These are phyloP conservation scores for Dendrobium chrysotoxum DNA, from an alignment of 106 monocot species.

Conservation along the genomic window DNA sequence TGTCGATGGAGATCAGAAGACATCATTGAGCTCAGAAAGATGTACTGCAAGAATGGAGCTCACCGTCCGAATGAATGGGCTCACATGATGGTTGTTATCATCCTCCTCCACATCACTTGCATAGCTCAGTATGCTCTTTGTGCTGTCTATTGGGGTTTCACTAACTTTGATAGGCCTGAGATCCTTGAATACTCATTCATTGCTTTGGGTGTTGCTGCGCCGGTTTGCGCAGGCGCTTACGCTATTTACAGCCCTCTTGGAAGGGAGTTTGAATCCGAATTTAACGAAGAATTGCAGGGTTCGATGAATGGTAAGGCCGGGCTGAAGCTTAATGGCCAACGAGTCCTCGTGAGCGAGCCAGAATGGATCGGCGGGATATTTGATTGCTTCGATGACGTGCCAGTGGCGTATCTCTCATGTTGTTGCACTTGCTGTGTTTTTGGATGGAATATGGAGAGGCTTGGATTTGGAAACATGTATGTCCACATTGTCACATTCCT, in stretches of 20 bases:
- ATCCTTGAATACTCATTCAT: conserved; percentile 39
- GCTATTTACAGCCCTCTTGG: conserved; percentile 59
- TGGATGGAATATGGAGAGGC: conserved; percentile 55
- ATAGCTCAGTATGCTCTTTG: conserved; percentile 61
- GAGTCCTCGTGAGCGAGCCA: conserved; percentile 15
- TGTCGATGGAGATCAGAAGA: conserved; percentile 41
- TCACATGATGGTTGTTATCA: conserved; percentile 60
- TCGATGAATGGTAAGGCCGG: not conserved
- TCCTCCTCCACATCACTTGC: conserved; percentile 56
- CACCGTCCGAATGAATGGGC: conserved; percentile 50
- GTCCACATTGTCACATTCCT: conserved; percentile 45
- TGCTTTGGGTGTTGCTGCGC: conserved; percentile 37
- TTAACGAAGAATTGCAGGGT: conserved; percentile 20
- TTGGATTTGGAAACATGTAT: conserved; percentile 56
- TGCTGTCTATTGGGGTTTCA: conserved; percentile 47
- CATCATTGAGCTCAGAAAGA: conserved; percentile 38
- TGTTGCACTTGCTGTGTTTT: conserved; percentile 53
- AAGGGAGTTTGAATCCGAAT: conserved; percentile 26
- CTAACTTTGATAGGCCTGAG: conserved; percentile 29
- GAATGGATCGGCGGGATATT: conserved; percentile 41
- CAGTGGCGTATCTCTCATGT: conserved; percentile 30
- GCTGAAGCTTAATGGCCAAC: conserved; percentile 4
- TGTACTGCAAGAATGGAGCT: conserved; percentile 59
- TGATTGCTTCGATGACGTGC: conserved; percentile 32
- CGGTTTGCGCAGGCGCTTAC: conserved; percentile 42